Evolutionary conservation across 306 rosid species (phyloP), one percentile per base, ranked within the genome.

Genomic region (Vigna reflexopilosa): DNA sequence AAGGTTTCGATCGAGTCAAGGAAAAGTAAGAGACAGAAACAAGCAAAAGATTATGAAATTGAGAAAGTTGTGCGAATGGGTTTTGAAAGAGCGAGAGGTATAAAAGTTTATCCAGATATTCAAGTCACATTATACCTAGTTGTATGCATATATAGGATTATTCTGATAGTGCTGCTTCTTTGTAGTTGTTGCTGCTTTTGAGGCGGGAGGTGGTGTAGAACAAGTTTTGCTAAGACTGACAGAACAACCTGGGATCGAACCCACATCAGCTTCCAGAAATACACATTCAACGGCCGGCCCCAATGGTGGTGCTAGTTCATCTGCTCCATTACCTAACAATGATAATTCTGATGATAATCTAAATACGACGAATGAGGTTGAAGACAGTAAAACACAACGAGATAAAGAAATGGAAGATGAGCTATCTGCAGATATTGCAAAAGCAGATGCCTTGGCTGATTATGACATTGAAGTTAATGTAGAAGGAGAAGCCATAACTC

Each of bases 31-130:
- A 84, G 91, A 73, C 76, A 71, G 77, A 72, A 38, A 68, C 56
- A 82, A 82, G 77, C 75, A 70, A 72, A 11, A 49, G 88, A 90
- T 57, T 77, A 89, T 85, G 81, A 78, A 77, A 81, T 94, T 63
- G 91, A 88, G 79, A 68, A 75, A 28, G 75, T 89, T 45, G 90
- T 89, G 30, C 57, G 44, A 67, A 90, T 90, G 97, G 98, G 98
- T n/a, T 94, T 92, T 49, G 88, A 89, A 73, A 88, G 89, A 83
- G 86, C 95, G 65, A 86, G 70, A 89, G 98, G 98, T 95, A 83
- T 63, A 14, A 8, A 28, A 61, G 67, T 76, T 72, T 54, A 55
- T 75, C 52, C 66, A 57, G 72, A 54, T 38, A 38, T 82, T 58
- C 42, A 48, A 45, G 36, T 54, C 32, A 24, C 42, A 79, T 58